A percentile compares a stretch with the other conserved stretches of the same genome.
phyloP scores from a whole-genome alignment of 1,284 basidiomycete species.

The Coniophora puteana region DNA sequence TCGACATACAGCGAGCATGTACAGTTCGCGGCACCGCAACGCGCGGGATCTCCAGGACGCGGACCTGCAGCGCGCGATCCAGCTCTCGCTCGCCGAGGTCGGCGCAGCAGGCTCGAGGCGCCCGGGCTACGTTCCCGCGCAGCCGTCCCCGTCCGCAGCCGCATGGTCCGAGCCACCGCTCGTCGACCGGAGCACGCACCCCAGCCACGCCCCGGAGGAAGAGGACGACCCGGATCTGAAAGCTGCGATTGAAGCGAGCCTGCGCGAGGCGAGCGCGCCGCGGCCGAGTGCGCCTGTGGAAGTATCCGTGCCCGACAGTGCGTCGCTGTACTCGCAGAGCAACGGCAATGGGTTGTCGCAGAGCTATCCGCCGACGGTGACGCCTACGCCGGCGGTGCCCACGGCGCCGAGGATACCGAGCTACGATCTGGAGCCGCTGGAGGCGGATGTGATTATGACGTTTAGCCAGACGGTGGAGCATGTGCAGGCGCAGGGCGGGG shows the following conservation, averaged over 20 bases:
- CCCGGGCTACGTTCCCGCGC: conserved; percentile 68
- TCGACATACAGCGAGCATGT: conserved; percentile 47
- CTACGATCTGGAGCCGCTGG: conserved; percentile 77
- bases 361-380: conserved; percentile 40
- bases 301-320: conserved; percentile 50
- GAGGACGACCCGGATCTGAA: conserved; percentile 92
- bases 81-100: conserved; percentile 84
- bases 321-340: conserved; percentile 20
- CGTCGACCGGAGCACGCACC: conserved; percentile 49
- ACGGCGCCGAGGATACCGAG: conserved; percentile 54
- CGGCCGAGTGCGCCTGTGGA: conserved; percentile 75
- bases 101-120: conserved; percentile 46
- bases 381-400: conserved; percentile 36
- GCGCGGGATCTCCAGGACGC: conserved; percentile 76
- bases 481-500: conserved; percentile 76
- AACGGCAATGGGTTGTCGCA: conserved; percentile 38
- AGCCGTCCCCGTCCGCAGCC: conserved; percentile 50
- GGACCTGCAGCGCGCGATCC: conserved; percentile 92
- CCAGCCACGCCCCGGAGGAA: conserved; percentile 49
- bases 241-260: conserved; percentile 93
- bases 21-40: conserved; percentile 46
- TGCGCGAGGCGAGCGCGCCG: conserved; percentile 81
- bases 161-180: conserved; percentile 73
- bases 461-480: conserved; percentile 90
- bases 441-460: conserved; percentile 82